These are phyloP conservation scores for Citrullus mucosospermus DNA, from an alignment of 306 rosid species.

Conservation along the genomic window DNA sequence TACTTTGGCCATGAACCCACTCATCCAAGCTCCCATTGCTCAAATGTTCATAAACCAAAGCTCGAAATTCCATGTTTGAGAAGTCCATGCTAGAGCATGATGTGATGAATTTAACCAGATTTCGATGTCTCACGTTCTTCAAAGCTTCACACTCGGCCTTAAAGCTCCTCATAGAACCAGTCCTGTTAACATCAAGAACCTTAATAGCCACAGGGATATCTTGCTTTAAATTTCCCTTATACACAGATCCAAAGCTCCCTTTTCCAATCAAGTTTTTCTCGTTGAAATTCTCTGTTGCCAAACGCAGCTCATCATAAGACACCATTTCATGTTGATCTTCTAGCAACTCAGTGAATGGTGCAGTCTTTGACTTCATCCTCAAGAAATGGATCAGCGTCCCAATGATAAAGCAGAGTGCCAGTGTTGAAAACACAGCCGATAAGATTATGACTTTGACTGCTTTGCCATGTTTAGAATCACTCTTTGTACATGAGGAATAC, in stretches of 20 bases:
- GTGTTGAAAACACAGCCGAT: constrained; percentile 1
- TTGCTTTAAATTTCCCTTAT: constrained; percentile 32
- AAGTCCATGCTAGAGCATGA: constrained; percentile 64
- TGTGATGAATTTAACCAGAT: constrained; percentile 53
- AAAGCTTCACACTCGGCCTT: constrained; percentile 58
- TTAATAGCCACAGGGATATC: constrained; percentile 40
- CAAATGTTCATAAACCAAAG: constrained; percentile 46
- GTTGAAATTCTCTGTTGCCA: constrained; percentile 41
- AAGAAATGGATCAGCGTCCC: constrained; percentile 19
- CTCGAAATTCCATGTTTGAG: constrained; percentile 44
- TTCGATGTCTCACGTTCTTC: constrained; percentile 47
- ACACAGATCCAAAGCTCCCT: constrained; percentile 61
- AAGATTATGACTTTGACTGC: constrained; percentile 8
- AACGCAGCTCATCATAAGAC: constrained; percentile 46
- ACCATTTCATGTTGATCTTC: constrained; percentile 31
- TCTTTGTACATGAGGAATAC: constrained; percentile 3
- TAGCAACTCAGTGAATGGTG: background rate
- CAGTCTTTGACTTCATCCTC: constrained; percentile 15
- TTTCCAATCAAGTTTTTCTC: constrained; percentile 21
- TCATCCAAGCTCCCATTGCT: constrained; percentile 59
- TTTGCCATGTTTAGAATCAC: background rate
- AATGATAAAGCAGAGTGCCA: constrained; percentile 21
- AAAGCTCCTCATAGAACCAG: constrained; percentile 47
- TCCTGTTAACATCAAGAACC: constrained; percentile 35
- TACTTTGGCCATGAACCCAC: constrained; percentile 42